Evolutionary conservation across 768 basidiomycete species (phyloP), one percentile per base, ranked within the genome.

Genomic region (Suillus ampliporus): DNA sequence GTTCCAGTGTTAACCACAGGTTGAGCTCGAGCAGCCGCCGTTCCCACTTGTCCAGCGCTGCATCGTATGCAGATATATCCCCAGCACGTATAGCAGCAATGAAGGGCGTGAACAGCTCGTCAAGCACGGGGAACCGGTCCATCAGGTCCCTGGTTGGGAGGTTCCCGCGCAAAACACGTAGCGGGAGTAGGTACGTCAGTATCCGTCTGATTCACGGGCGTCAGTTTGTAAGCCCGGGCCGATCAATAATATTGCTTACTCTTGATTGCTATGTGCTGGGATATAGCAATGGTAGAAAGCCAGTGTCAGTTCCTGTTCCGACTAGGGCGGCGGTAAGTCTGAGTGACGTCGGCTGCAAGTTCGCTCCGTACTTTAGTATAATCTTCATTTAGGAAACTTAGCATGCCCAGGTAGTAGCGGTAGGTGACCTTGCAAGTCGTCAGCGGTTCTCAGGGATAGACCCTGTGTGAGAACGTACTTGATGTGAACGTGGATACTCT

Each of bases 381-480:
- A 54, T 97, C 91, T 73, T 98, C 97, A 69, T 93, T 93, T 64
- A 98, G 76, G 78, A 99, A 98, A 71, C 88, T 90, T 64, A 99
- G 82, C 88, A 98, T 93, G 65, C 97, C 97, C 53, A 97, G 77
- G 72, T 98, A 98, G 80, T 97, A 99, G 64, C 89, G 83, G 77
- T 92, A 97, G 26, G 96, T 96, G 57, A 97, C 94, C 91, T 95
- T 78, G 47, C 63, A 63, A 66, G 63, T 61, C 53, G 47, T 71
- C 52, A 72, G 69, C 26, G 41, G 54, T 37, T 47, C 67, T 60
- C 59, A 62, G 64, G 47, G 61, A 65, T 31, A 58, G 28, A 7
- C n/a, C 35, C 71, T 10, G 7, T 43, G 21, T 63, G 52, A n/a
- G n/a, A 56, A 65, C 76, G 64, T 72, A 93, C 92, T 78, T 95